phyloP scores from a whole-genome alignment of 169 alveolate genomes.

The Plasmodium blacklocki region DNA sequence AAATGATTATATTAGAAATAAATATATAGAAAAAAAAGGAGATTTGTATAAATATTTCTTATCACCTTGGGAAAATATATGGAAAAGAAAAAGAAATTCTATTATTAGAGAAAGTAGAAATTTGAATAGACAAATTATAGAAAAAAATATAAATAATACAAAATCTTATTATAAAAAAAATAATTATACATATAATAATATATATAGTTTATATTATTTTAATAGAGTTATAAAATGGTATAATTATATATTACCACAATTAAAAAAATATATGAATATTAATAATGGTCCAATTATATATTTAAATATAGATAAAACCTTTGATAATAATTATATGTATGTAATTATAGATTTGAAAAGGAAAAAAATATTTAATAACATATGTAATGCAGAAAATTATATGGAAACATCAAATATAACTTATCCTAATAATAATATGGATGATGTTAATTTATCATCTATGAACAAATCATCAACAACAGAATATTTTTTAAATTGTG shows the following conservation, averaged over 20 bases:
- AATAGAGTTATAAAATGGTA: constrained; percentile 73
- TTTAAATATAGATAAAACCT: constrained; percentile 65
- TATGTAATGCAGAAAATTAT: constrained; percentile 23
- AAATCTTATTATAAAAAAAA: constrained; percentile 16
- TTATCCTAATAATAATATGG: background rate
- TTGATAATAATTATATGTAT: constrained; percentile 74
- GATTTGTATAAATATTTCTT: background rate
- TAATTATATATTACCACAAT: constrained; percentile 55
- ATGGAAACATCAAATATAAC: background rate
- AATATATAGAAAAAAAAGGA: constrained; percentile 9
- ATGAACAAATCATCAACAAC: background rate
- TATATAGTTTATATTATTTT: constrained; percentile 52
- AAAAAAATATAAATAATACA: constrained; percentile 17
- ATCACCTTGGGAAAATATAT: constrained; percentile 5
- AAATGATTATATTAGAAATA: constrained; percentile 32
- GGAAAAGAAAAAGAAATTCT: constrained; percentile 6
- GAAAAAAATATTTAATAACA: constrained; percentile 21
- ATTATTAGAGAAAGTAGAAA: background rate
- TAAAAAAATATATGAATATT: constrained; percentile 45
- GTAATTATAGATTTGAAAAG: constrained; percentile 51
- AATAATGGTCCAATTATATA: constrained; percentile 72
- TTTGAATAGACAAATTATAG: constrained; percentile 15
- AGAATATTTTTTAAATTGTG: constrained; percentile 18
- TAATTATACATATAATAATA: background rate
- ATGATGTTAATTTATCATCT: background rate